Conservation (phyloP, 192 early-diverging fungal species). For the Entomortierella chlamydospora region DNA sequence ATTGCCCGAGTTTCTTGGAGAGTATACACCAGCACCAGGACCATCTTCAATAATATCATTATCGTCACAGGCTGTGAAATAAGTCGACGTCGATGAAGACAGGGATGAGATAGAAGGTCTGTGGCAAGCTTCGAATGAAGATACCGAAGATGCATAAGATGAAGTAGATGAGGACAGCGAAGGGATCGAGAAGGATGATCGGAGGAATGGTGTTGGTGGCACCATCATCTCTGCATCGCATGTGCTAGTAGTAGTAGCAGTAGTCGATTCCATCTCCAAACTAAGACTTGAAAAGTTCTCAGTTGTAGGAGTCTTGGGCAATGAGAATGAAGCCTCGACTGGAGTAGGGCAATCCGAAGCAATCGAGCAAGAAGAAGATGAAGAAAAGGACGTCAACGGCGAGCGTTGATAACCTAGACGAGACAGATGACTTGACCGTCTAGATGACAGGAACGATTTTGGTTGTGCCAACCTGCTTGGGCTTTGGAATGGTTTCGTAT, state of each 20-base stretch:
- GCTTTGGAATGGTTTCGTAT: conserved; percentile 37
- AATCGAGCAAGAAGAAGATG: background rate
- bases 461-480: conserved; percentile 15
- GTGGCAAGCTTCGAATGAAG: conserved; percentile 32
- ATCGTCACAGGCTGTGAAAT: conserved; percentile 26
- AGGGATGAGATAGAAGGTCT: conserved; percentile 14
- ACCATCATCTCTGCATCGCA: conserved; percentile 25
- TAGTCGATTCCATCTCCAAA: background rate
- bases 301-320: conserved; percentile 35
- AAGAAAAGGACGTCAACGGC: background rate
- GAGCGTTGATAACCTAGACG: conserved; percentile 10
- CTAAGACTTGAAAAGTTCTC: conserved; percentile 12
- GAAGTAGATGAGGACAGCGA: conserved; percentile 19
- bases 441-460: conserved; percentile 10
- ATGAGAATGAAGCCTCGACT: background rate
- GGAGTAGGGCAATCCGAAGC: background rate
- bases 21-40: background rate
- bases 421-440: background rate
- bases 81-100: conserved; percentile 5
- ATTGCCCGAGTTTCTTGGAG: conserved; percentile 40
- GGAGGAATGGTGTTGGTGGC: conserved; percentile 23
- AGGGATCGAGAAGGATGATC: conserved; percentile 34
- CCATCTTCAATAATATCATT: conserved; percentile 13
- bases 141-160: conserved; percentile 37
- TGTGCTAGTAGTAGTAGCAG: background rate